Base-by-base conservation (phyloP, 345 rosid species). In the Xanthoceras sorbifolium region DNA sequence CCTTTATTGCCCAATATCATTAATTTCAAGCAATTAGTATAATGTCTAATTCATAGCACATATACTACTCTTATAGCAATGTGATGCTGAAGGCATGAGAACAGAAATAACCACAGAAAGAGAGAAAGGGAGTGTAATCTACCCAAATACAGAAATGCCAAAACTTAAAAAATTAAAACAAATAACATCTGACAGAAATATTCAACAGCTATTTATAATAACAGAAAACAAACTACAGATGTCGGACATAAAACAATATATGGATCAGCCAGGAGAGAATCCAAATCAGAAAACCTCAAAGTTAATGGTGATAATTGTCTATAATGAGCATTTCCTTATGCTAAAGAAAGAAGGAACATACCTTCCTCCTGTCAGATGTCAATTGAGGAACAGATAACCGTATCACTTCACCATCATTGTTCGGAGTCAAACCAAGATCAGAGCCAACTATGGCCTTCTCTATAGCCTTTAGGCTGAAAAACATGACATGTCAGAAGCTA, bases 361-460 rank as follows among this genome's bases (percentile, higher is more conserved):
- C 99, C 99, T 93, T 95, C 81, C 99, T 91, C 85, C 98, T 87
- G 17, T 95, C 99, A 0, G 93, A 77, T 38, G 99, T 95, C 75
- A 93, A 85, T 72, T 92, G 99, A 80, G 99, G 97, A 64, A 93
- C 62, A 32, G 94, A 82, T 82, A 95, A 77, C 61, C 99, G 87
- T 81, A 95, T 93, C 26, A 89, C 93, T 72, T 93, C 98, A 73
- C 98, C 99, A 76, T 95, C 98, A 79, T 93, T 95, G 83, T 84
- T 93, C 34, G 99, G 98, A 11, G 93, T 93, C 88, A 95, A 73
- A 38, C 96, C 98, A 72, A 92, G 91, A 90, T 93, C 85, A 74
- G 99, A 95, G 80, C 75, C 84, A 18, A 92, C 94, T 67, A 95
- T 90, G 70, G 98, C 99, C 87, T 95, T 95, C 89, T 95, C 99